Base-by-base conservation (phyloP, 805 yeast genomes). In the Pichia nanzhaoensis region DNA sequence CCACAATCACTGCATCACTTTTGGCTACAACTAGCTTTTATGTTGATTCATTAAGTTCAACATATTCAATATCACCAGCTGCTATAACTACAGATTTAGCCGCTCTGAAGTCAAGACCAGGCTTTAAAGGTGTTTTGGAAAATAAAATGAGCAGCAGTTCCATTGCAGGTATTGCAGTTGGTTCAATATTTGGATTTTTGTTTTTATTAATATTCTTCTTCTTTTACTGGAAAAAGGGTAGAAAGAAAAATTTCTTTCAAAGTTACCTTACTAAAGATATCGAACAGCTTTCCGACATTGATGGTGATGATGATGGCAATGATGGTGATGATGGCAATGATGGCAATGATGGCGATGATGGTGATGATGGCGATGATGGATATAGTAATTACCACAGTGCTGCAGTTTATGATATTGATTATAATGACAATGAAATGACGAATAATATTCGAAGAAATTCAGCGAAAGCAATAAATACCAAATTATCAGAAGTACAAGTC, bases 121-220 rank as follows among this genome's bases (percentile, higher is more conserved):
- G 44, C 22, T 42, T 46, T n/a, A 38, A 37, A 20, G 10, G 18
- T 14, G 24, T 48, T 19, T 36, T 35, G 10, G 17, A 37, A 20
- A 24, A 27, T 5, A 31, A 24, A 7, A 33, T 53, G 24, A 42
- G 52, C 20, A 47, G 36, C 14, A 60, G 63, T 14, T 42, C 59
- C 9, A 57, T 59, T 30, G 65, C 65, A 1, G 67, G 67, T 8
- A 52, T 58, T 20, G 52, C 57, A 1, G 53, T 63, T 17, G 66
- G 64, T 14, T 39, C 53, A 16, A 42, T 56, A 10, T 20, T 53
- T 19, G 65, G 61, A 3, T 36, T 55, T 18, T 39, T 51, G 5
- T 22, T 54, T 4, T 44, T 51, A 3, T 10, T 50, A 8, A 19
- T 46, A 2, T n/a, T 57, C 3, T 39, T 56, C 5, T 48, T 51